Base-by-base conservation (phyloP, 1,139 yeast genomes). In the Taphrina wiesneri region DNA sequence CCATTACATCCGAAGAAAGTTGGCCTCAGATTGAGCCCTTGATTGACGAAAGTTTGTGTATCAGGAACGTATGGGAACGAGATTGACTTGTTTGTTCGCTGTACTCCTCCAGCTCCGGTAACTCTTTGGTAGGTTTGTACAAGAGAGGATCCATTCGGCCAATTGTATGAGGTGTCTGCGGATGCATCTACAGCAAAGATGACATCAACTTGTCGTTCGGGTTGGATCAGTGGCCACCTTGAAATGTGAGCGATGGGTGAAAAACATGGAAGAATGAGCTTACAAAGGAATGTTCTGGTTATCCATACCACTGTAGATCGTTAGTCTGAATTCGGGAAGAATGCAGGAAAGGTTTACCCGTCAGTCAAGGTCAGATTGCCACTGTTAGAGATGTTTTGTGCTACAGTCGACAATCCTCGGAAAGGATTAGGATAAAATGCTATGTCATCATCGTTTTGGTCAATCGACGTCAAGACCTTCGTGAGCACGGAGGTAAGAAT, bases 21-120 rank as follows among this genome's bases (percentile, higher is more conserved):
- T 67, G 97, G 96, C 72, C 76, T 83, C 5, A 85, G 78, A 11
- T 88, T 84, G 57, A 77, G 70, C 6, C 78, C 78, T 17, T 70
- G 69, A 64, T 74, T 73, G 57, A 86, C 73, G 39, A 90, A 89
- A 0, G 95, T 83, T 57, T 81, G 78, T 26, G 75, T 76, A 74
- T 85, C 92, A n/a, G 97, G 97, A 65, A 91, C 96, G 72, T 87
- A 85, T 36, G 97, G 97, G 83, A 89, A 89, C 2, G 85, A 77
- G 34, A 88, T 83, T 51, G 84, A 84, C 70, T 82, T 81, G 51
- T 86, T 90, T 73, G 85, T 85, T 1, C 73, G 47, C 17, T 78
- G 76, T 72, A 87, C 88, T 76, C 86, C 90, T 73, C 95, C 83
- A 72, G 83, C 80, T 73, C 83, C 87, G 6, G 91, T 84, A 34